Conservation (phyloP, 768 basidiomycete genomes). For the Calvatia gigantea region DNA sequence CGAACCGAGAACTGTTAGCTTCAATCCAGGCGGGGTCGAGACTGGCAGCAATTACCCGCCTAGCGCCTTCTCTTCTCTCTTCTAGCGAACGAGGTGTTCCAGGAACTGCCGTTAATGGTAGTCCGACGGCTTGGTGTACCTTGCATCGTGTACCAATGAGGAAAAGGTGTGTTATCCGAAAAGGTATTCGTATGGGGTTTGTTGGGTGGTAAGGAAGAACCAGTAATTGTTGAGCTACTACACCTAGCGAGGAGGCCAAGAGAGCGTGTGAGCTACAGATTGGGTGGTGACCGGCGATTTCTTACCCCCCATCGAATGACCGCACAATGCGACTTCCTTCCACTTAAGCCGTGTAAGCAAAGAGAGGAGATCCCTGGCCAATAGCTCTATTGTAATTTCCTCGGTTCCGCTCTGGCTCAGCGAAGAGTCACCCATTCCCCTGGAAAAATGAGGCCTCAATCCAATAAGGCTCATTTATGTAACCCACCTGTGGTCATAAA, state of each 20-base stretch:
- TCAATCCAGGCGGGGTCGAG: slow-evolving; percentile 28
- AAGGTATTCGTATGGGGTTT: slow-evolving; percentile 32
- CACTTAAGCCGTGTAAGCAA: slow-evolving; percentile 37
- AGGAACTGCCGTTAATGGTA: slow-evolving; percentile 21
- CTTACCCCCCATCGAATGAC: slow-evolving; percentile 52
- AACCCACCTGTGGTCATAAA: slow-evolving; percentile 34
- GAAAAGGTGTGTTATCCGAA: slow-evolving; percentile 37
- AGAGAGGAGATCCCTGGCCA: slow-evolving; percentile 41
- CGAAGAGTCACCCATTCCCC: slow-evolving; percentile 45
- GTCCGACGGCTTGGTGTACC: slow-evolving; percentile 19
- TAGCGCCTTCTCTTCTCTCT: slow-evolving; percentile 23
- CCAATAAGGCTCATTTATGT: background rate
- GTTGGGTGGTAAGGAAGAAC: slow-evolving; percentile 36
- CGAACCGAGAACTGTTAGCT: slow-evolving; percentile 20
- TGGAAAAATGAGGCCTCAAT: slow-evolving; percentile 9
- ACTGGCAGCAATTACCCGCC: slow-evolving; percentile 19
- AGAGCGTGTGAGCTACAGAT: background rate
- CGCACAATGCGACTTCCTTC: slow-evolving; percentile 40
- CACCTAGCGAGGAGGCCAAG: slow-evolving; percentile 23
- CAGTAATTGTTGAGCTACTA: slow-evolving; percentile 40
- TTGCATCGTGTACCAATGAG: slow-evolving; percentile 34
- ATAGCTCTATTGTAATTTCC: slow-evolving; percentile 37
- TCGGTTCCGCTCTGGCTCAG: slow-evolving; percentile 29
- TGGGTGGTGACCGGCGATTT: background rate
- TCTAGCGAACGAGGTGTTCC: slow-evolving; percentile 22